Conservation (phyloP, 2,329 filamentous ascomycete genomes). For the Fonsecaea monophora region DNA sequence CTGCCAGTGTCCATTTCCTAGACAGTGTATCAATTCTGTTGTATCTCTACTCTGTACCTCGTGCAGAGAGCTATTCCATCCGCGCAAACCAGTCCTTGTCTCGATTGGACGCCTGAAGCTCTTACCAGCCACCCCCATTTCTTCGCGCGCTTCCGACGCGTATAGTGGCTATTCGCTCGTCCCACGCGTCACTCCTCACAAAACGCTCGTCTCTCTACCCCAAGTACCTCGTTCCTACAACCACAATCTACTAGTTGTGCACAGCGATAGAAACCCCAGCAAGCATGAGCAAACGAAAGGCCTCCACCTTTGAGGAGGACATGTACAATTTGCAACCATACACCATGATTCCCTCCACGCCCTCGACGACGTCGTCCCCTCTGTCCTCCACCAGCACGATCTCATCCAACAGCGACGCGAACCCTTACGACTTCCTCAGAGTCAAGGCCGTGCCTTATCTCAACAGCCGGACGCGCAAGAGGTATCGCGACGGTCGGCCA, state of each 20-base stretch:
- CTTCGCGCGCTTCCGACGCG: conserved; percentile 23
- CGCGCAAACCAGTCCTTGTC: neutral
- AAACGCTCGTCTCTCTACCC: neutral
- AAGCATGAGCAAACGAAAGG: conserved; percentile 41
- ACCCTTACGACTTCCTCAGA: conserved; percentile 16
- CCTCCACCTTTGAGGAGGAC: conserved; percentile 29
- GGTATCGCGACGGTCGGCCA: conserved; percentile 64
- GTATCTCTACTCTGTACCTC: neutral
- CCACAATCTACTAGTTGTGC: neutral
- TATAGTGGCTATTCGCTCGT: conserved; percentile 24
- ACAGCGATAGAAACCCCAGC: neutral
- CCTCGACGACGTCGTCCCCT: conserved; percentile 26
- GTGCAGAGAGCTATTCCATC: neutral
- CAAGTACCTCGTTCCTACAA: neutral
- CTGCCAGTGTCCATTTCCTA: neutral
- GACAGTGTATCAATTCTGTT: neutral
- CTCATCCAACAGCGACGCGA: neutral
- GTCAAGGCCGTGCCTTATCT: conserved; percentile 48
- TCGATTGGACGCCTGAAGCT: neutral
- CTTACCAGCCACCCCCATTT: neutral
- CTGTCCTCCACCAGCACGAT: conserved; percentile 10
- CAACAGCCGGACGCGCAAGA: conserved; percentile 64
- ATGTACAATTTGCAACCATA: conserved; percentile 9
- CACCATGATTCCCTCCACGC: conserved; percentile 6
- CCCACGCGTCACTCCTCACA: neutral